Evolutionary conservation across 2,329 filamentous ascomycete species (phyloP), one percentile per base, ranked within the genome.

Genomic region (Penicillium hordei): DNA sequence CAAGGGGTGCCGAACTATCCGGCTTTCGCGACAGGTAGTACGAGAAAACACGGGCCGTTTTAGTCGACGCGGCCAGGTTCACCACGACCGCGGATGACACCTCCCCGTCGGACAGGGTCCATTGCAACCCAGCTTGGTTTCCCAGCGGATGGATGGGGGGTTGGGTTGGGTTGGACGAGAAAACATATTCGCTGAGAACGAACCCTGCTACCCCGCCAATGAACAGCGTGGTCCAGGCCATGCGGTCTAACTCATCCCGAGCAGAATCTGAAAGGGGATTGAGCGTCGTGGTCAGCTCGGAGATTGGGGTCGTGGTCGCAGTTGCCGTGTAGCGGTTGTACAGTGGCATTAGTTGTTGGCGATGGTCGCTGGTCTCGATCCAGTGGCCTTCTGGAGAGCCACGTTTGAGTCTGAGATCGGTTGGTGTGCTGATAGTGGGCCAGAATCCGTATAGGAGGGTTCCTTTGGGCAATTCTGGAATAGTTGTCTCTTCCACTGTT

Each of bases 241-340:
- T 66, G 46, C 64, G 62, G 2, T 67, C 64, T 27, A 70, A 51
- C 4, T 58, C 63, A 4, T 69, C 60, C 6, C 55, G 39, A 1
- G 45, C 23, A 13, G 56, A 40, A 7, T 31, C n/a, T 6, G 53
- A 38, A 0, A 17, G 15, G 13, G 36, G 6, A 2, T 34, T 48
- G 33, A n/a, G 10, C 2, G 29, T 8, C 1, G 36, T n/a, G 9
- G 31, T 31, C 3, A 52, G 33, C 0, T 40, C 48, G 8, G n/a
- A 39, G 23, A 38, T 29, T 8, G 44, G 5, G 2, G 4, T 23
- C 3, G 44, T 44, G 12, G 29, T 52, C 55, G 43, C 39, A 9
- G 57, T 58, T 27, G 70, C 60, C 13, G 48, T 60, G 59, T 79
- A 81, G 15, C 73, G 73, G 65, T 82, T 82, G 64, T 82, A 82